phyloP scores from a whole-genome alignment of 148 eudicot genomes.

The Fagopyrum tataricum region DNA sequence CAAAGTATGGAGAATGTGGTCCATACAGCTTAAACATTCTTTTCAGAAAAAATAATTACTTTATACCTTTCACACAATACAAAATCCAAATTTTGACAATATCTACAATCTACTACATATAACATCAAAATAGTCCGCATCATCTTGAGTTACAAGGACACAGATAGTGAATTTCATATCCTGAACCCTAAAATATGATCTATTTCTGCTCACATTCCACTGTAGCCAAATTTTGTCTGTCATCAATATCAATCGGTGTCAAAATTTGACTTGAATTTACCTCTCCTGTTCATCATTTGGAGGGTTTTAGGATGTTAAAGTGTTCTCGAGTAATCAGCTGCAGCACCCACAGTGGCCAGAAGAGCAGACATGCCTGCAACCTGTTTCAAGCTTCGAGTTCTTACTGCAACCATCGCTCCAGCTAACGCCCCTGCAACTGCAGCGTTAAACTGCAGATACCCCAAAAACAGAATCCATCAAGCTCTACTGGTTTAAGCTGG shows the following conservation, averaged over 20 bases:
- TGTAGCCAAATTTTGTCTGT: neutral
- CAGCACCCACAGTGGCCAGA: conserved; percentile 50
- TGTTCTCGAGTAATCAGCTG: conserved; percentile 46
- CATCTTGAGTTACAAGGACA: neutral
- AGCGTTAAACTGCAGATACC: conserved; percentile 46
- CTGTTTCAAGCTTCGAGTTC: conserved; percentile 67
- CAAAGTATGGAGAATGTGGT: too few species aligned
- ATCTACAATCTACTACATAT: neutral
- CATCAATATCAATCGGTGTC: neutral
- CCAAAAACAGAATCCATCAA: neutral
- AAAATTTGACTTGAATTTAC: neutral
- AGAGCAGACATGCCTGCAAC: conserved; percentile 61
- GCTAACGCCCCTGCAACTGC: conserved; percentile 69
- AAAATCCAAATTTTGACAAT: neutral
- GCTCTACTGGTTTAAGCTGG: neutral
- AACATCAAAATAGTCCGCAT: neutral
- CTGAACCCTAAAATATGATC: neutral
- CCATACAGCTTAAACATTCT: too few species aligned
- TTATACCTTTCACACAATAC: neutral
- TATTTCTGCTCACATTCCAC: neutral
- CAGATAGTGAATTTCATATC: neutral
- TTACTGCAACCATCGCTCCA: conserved; percentile 68
- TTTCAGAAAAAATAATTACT: too few species aligned
- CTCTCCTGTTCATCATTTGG: neutral
- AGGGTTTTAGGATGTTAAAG: conserved; percentile 18